phyloP scores from a whole-genome alignment of 1,284 basidiomycete species.

The Schizopora paradoxa region DNA sequence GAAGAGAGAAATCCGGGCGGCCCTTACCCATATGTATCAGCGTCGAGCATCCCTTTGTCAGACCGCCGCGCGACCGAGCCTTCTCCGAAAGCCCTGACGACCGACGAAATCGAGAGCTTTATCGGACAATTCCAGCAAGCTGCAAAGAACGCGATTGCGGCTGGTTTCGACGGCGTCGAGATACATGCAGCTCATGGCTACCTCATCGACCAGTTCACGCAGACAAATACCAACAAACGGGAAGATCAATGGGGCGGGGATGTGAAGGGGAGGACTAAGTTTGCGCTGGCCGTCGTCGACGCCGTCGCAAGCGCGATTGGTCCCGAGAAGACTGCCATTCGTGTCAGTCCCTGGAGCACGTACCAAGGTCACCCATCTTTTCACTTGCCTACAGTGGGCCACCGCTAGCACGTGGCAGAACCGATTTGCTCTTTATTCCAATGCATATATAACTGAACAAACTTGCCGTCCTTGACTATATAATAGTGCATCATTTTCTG shows the following conservation, averaged over 20 bases:
- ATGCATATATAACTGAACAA: no score
- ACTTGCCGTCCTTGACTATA: no score
- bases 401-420: no score
- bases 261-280: slow-evolving; percentile 47
- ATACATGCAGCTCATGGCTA: slow-evolving; percentile 38
- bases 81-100: slow-evolving; percentile 23
- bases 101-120: slow-evolving; percentile 13
- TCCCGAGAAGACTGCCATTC: slow-evolving; percentile 39
- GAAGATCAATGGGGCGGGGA: slow-evolving; percentile 58
- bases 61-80: slow-evolving; percentile 22
- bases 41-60: slow-evolving; percentile 40
- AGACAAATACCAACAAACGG: slow-evolving; percentile 42
- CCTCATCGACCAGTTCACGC: slow-evolving; percentile 37
- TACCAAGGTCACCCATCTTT: slow-evolving; percentile 37
- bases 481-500: no score
- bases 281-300: slow-evolving; percentile 43
- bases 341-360: slow-evolving; percentile 48
- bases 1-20: slow-evolving; percentile 25
- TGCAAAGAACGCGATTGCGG: slow-evolving; percentile 15
- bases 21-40: slow-evolving; percentile 32
- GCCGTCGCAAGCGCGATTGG: slow-evolving; percentile 35
- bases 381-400: no score
- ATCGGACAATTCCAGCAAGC: slow-evolving; percentile 12
- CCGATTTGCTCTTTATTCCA: no score
- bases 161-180: slow-evolving; percentile 46